Evolutionary conservation across 352 stramenopile species (phyloP), one percentile per base, ranked within the genome.

Genomic region (Aphanomyces euteiches): DNA sequence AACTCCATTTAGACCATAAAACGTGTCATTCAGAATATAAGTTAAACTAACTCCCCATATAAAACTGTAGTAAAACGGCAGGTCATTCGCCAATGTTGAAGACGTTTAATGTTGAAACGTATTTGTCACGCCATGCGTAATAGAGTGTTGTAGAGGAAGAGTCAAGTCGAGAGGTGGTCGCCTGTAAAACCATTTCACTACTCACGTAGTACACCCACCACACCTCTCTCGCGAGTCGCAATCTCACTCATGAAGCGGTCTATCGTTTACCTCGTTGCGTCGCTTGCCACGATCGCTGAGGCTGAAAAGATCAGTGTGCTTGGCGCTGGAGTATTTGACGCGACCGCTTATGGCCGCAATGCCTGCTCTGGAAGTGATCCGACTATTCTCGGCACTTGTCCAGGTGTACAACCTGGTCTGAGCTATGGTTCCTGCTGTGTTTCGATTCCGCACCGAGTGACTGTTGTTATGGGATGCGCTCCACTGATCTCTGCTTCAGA

Each of bases 381-480:
- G 28, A 28, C 28, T 28, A 28, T 28, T n/a, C 10, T 41, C n/a
- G 54, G 54, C 8, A 37, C 54, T 7, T 61, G 54, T n/a, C 54
- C 54, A 45, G 54, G 28, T 1, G 5, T 37, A 37, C 54, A 61
- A 61, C 0, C 17, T 21, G 54, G 54, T n/a, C 54, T 61, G 17
- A 12, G 12, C 5, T 61, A 43, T 37, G 54, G 54, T 43, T 61
- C 64, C 47, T 70, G 64, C 64, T 70, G 64, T 50, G 64, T 70
- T 4, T 7, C n/a, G n/a, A 54, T 70, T n/a, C 64, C 64, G 7
- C 6, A 47, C 15, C 64, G 64, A 5, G 5, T 34, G 13, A 48
- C 50, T 17, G 43, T 70, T 19, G 64, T 70, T 13, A 70, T 70
- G 64, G 64, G 64, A 7, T 70, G 64, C 19, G 53, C 53, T 13